A percentile compares a stretch with the other conserved stretches of the same genome.
phyloP scores from a whole-genome alignment of 1,284 basidiomycete species.

The Cryptococcus sp. region DNA sequence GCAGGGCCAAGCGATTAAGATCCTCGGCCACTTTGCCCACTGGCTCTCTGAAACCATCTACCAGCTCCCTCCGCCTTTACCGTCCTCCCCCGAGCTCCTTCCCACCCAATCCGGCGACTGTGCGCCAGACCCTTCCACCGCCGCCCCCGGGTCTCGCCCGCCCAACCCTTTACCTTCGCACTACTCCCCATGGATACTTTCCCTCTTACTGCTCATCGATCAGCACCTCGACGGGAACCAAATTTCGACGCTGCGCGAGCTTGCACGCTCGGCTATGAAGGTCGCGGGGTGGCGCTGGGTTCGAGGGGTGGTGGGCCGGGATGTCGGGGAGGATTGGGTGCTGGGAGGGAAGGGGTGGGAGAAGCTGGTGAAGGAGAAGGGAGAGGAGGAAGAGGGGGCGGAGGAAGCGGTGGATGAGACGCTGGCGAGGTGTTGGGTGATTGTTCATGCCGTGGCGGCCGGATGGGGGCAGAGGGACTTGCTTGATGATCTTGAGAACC shows the following conservation, averaged over 20 bases:
- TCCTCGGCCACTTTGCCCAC: conserved; percentile 28
- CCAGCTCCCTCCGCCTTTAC: conserved; percentile 12
- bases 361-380: conserved; percentile 1
- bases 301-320: conserved; percentile 21
- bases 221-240: conserved; percentile 70
- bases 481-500: conserved; percentile 67
- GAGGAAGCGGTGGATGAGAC: conserved; percentile 29
- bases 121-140: not conserved
- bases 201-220: conserved; percentile 69
- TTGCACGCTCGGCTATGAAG: conserved; percentile 69
- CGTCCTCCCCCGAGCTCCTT: conserved; percentile 11
- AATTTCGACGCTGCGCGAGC: conserved; percentile 68
- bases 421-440: conserved; percentile 67
- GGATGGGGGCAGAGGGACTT: conserved; percentile 85
- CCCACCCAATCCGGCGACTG: conserved; percentile 13
- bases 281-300: conserved; percentile 53
- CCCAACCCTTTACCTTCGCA: conserved; percentile 24
- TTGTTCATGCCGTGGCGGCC: conserved; percentile 66
- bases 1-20: conserved; percentile 21
- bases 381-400: conserved; percentile 5
- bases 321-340: conserved; percentile 15
- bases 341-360: conserved; percentile 5
- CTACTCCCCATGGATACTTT: conserved; percentile 81
- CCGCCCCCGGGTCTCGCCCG: not conserved
- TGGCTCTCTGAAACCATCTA: conserved; percentile 19